A percentile compares a stretch with the other conserved stretches of the same genome.
phyloP scores from a whole-genome alignment of 2,329 filamentous ascomycete genomes.

The Mycosphaerella arachidis region DNA sequence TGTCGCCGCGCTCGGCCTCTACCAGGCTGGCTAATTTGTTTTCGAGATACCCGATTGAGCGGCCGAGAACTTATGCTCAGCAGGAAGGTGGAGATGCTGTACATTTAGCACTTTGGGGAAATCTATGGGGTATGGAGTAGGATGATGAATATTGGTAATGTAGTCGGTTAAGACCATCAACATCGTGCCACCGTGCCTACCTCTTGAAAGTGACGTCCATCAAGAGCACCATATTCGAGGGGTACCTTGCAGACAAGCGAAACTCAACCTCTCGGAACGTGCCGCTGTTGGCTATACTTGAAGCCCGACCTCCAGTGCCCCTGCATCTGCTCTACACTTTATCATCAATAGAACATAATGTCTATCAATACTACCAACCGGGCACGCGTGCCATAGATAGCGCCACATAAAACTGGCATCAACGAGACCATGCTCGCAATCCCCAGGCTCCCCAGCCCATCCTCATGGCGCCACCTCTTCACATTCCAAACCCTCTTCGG shows the following conservation, averaged over 20 bases:
- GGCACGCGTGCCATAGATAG: not conserved
- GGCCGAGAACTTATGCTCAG: not conserved
- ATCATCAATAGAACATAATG: not conserved
- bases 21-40: not conserved
- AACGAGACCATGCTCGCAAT: not conserved
- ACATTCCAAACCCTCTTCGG: not conserved
- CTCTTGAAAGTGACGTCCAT: not conserved
- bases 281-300: no score
- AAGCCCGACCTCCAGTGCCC: not conserved
- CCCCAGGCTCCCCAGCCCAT: not conserved
- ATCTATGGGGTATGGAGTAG: no score
- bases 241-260: not conserved
- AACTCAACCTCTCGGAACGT: not conserved
- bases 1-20: not conserved
- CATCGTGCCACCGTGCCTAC: no score
- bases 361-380: not conserved
- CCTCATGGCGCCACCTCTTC: not conserved
- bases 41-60: not conserved
- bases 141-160: no score
- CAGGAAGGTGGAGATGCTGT: not conserved
- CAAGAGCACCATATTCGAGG: not conserved
- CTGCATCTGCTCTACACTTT: not conserved
- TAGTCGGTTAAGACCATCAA: no score
- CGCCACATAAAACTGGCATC: not conserved
- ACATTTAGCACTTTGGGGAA: not conserved